These are phyloP conservation scores for Pyronema omphalodes DNA, from an alignment of 495 filamentous ascomycete species.

Conservation along the genomic window DNA sequence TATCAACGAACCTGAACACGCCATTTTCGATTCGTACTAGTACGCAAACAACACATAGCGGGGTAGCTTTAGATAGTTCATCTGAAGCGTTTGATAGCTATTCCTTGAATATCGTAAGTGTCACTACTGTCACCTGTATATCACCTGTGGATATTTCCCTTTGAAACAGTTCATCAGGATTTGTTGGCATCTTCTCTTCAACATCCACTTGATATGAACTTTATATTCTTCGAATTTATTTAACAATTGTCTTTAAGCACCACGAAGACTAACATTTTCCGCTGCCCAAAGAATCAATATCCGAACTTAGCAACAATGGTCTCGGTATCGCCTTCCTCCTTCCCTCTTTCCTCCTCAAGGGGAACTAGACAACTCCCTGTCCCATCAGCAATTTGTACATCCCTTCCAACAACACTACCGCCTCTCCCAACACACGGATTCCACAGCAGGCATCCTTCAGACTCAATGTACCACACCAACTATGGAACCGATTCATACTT, in stretches of 20 bases:
- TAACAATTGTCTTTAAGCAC: neutral
- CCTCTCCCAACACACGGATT: neutral
- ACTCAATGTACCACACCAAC: neutral
- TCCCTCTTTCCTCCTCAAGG: slow-evolving; percentile 5
- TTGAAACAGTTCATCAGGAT: neutral
- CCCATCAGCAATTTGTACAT: neutral
- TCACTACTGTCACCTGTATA: neutral
- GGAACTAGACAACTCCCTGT: slow-evolving; percentile 5
- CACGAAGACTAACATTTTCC: neutral
- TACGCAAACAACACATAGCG: slow-evolving; percentile 1
- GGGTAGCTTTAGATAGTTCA: slow-evolving; percentile 3
- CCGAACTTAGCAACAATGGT: slow-evolving; percentile 2
- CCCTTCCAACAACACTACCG: slow-evolving; percentile 3
- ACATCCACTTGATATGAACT: neutral
- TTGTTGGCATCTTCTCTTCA: neutral
- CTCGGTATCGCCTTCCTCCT: slow-evolving; percentile 1
- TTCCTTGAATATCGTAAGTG: neutral
- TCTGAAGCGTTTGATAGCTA: neutral
- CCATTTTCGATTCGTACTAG: neutral
- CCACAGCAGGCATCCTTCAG: slow-evolving; percentile 1
- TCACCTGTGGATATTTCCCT: neutral
- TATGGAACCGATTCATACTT: slow-evolving; percentile 14
- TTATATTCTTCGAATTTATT: neutral
- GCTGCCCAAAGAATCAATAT: neutral
- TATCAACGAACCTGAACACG: neutral